Base-by-base conservation (phyloP, 1,284 basidiomycete species). In the Takashimella tepidaria region DNA sequence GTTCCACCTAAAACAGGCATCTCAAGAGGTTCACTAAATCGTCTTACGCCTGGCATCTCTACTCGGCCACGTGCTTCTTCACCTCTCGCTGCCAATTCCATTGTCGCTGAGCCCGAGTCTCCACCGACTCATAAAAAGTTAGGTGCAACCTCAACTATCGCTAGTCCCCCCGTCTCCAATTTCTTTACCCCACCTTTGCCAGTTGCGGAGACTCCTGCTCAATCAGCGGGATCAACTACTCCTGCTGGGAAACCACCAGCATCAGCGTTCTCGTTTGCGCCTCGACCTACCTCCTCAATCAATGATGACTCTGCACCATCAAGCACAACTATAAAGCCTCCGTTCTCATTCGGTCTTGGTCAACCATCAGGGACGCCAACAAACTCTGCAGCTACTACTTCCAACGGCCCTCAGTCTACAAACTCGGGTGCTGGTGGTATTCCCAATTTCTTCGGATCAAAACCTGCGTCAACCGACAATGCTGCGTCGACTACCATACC, bases 51-150 rank as follows among this genome's bases (percentile, higher is more conserved):
- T 6, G 54, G 61, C 6, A 44, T 61, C 37, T 61, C 60, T 4
- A 66, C 58, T 3, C 62, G 69, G 2, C 72, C 70, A 3, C 56
- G 72, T 45, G 67, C 72, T 10, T 70, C 68, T 3, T 74, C 72
- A 3, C 72, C 72, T 6, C 62, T 74, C 1, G 72, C 72, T 4
- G 55, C 50, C 16, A 63, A 57, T 22, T 68, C 66, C 0, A 65
- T 72, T 26, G 57, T 63, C 16, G 68, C 72, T 22, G 55, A 60
- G 43, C 69, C 69, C 1, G 70, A 68, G 45, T 72, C 70, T 10
- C 72, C 72, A 24, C 37, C 47, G 12, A 52, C 60, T 8, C 41
- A 56, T 11, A 26, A 55, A 6, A 50, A 41, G 16, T 41, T 53
- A 3, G 41, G 23, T 16, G 37, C 53, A 23, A 47, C 24, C 25